These are phyloP conservation scores for Claviceps cyperi DNA, from an alignment of 2,329 filamentous ascomycete genomes.

Conservation along the genomic window DNA sequence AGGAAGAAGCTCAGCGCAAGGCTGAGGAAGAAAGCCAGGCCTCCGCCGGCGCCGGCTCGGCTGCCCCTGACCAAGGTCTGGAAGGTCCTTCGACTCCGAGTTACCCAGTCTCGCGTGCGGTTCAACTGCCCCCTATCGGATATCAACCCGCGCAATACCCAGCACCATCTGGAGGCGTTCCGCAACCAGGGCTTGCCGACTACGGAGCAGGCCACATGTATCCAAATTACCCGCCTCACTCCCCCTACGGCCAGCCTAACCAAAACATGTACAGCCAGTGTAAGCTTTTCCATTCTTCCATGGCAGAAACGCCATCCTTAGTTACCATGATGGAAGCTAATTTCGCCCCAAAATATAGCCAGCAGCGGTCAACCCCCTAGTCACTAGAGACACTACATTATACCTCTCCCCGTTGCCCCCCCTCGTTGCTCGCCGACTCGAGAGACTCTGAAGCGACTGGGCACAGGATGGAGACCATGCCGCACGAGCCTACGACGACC, in stretches of 20 bases:
- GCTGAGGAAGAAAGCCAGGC: slow-evolving; percentile 74
- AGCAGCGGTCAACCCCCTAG: slow-evolving; percentile 6
- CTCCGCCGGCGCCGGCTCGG: slow-evolving; percentile 17
- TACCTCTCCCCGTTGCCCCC: neutral
- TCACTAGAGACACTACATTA: neutral
- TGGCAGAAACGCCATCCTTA: neutral
- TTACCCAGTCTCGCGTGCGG: slow-evolving; percentile 40
- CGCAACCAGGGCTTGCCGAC: slow-evolving; percentile 38
- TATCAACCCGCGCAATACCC: slow-evolving; percentile 57
- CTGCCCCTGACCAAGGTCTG: slow-evolving; percentile 24
- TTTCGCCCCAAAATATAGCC: neutral
- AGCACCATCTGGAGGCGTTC: slow-evolving; percentile 40
- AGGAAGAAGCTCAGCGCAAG: slow-evolving; percentile 82
- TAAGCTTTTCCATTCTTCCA: slow-evolving; percentile 17
- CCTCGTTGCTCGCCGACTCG: too few relatives aligned
- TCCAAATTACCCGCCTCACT: slow-evolving; percentile 41
- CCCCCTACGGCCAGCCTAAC: slow-evolving; percentile 41
- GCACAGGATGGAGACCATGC: too few relatives aligned
- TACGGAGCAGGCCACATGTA: slow-evolving; percentile 43
- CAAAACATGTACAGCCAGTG: slow-evolving; percentile 48
- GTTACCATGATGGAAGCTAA: neutral
- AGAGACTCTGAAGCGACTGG: too few relatives aligned
- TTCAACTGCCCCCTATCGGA: slow-evolving; percentile 61
- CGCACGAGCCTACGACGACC: too few relatives aligned
- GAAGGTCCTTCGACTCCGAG: slow-evolving; percentile 33